phyloP scores from a whole-genome alignment of 2,329 filamentous ascomycete genomes.

The Sporothrix dimorphospora region DNA sequence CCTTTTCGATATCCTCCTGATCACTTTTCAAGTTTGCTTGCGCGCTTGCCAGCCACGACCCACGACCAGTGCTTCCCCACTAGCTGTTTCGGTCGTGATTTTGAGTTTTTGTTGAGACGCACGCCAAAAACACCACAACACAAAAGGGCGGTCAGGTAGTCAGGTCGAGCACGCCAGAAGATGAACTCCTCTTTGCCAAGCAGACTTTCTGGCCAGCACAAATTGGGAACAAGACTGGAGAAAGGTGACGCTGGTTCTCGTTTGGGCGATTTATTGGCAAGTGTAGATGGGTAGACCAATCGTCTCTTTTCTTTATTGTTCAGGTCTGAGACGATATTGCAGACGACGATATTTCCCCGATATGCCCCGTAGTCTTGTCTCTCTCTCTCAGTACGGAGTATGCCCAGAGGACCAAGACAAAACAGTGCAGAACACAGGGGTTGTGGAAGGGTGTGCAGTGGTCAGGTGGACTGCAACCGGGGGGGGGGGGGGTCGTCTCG shows the following conservation, averaged over 20 bases:
- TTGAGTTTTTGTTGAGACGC: conserved; percentile 18
- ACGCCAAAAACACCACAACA: background rate
- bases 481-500: background rate
- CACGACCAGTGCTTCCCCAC: conserved; percentile 7
- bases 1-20: conserved; percentile 19
- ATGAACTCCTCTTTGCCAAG: conserved; percentile 13
- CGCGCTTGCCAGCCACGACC: background rate
- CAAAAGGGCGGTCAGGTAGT: conserved; percentile 20
- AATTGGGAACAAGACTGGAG: background rate
- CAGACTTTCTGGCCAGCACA: background rate
- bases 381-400: background rate
- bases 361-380: conserved; percentile 11
- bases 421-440: background rate
- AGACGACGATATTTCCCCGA: background rate
- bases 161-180: conserved; percentile 8
- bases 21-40: conserved; percentile 9
- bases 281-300: background rate
- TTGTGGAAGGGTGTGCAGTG: background rate
- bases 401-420: conserved; percentile 15
- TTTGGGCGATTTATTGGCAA: conserved; percentile 18
- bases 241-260: conserved; percentile 5
- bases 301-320: background rate
- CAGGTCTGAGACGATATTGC: background rate
- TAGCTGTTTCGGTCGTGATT: conserved; percentile 14
- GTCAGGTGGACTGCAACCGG: conserved; percentile 9